phyloP scores from a whole-genome alignment of 129 eudicot species.

The Dittrichia graveolens region DNA sequence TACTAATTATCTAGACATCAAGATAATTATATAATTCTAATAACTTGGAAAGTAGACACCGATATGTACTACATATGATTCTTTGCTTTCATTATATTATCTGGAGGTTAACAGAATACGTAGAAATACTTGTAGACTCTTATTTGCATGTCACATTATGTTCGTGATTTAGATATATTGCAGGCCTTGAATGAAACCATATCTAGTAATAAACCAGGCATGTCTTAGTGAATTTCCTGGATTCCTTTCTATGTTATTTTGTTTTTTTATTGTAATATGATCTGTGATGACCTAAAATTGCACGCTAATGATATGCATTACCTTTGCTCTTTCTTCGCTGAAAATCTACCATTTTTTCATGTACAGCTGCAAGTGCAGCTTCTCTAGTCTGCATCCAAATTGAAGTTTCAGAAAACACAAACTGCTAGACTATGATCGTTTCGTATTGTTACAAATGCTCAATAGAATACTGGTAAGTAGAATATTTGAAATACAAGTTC shows the following conservation, averaged over 20 bases:
- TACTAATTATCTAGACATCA: no score
- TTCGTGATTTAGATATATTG: not conserved
- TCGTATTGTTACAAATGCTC: slow-evolving; percentile 1
- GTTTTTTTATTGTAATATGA: not conserved
- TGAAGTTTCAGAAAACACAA: slow-evolving; percentile 23
- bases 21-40: not conserved
- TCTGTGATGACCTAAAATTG: not conserved
- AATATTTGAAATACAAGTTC: no score
- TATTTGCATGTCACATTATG: not conserved
- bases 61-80: no score
- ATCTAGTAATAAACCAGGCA: not conserved
- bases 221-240: not conserved
- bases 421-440: not conserved
- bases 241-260: slow-evolving; percentile 5
- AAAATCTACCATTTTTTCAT: slow-evolving; percentile 83
- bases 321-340: slow-evolving; percentile 97
- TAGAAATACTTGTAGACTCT: no score
- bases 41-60: no score
- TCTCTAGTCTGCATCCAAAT: slow-evolving; percentile 71
- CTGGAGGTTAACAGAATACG: no score
- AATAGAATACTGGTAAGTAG: not conserved
- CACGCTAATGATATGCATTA: slow-evolving; percentile 9
- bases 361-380: slow-evolving; percentile 67
- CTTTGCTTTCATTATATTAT: no score
- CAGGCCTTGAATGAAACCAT: slow-evolving; percentile 12